Percentiles rank a stretch among this genome's conserved stretches.
phyloP scores from a whole-genome alignment of 805 yeast genomes.

The Cyberlindnera mycetangii region DNA sequence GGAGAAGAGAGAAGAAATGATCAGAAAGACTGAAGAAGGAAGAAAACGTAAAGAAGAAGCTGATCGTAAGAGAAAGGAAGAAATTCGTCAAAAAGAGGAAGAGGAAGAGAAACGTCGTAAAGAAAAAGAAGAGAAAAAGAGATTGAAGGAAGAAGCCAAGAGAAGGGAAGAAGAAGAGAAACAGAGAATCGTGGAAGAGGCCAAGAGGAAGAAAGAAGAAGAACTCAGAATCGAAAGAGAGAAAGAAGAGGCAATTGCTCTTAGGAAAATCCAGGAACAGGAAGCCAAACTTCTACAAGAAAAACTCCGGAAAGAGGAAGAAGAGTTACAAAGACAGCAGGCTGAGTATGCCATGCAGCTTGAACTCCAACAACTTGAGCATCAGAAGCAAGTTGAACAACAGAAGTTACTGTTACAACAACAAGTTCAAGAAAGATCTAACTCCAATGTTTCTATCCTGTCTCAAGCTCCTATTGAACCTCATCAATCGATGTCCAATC shows the following conservation, averaged over 20 bases:
- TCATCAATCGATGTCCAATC: not conserved
- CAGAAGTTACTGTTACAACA: no score
- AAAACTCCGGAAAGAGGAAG: slow-evolving; percentile 3
- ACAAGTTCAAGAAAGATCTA: slow-evolving; percentile 6
- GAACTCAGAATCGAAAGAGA: slow-evolving; percentile 6
- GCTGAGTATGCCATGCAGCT: slow-evolving; percentile 3
- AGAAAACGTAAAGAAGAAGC: slow-evolving; percentile 36
- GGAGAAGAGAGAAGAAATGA: slow-evolving; percentile 35
- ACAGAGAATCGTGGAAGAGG: slow-evolving; percentile 34
- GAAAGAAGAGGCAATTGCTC: slow-evolving; percentile 4
- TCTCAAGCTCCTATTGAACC: slow-evolving; percentile 1
- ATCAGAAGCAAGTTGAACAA: slow-evolving; percentile 4
- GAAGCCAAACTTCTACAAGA: slow-evolving; percentile 6
- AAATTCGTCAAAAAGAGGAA: slow-evolving; percentile 35
- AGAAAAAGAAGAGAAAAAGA: slow-evolving; percentile 27
- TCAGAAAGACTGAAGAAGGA: slow-evolving; percentile 43
- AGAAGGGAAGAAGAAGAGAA: slow-evolving; percentile 31
- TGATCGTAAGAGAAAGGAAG: slow-evolving; percentile 40
- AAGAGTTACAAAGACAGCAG: slow-evolving; percentile 6
- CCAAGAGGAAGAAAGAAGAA: slow-evolving; percentile 17
- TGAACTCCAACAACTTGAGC: slow-evolving; percentile 6
- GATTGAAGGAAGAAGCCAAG: slow-evolving; percentile 38
- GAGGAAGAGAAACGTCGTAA: slow-evolving; percentile 36
- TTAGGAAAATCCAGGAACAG: slow-evolving; percentile 1
- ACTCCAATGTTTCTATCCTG: slow-evolving; percentile 1